These are phyloP conservation scores for Fusarium sp. DNA, from an alignment of 2,329 filamentous ascomycete genomes.

Conservation along the genomic window DNA sequence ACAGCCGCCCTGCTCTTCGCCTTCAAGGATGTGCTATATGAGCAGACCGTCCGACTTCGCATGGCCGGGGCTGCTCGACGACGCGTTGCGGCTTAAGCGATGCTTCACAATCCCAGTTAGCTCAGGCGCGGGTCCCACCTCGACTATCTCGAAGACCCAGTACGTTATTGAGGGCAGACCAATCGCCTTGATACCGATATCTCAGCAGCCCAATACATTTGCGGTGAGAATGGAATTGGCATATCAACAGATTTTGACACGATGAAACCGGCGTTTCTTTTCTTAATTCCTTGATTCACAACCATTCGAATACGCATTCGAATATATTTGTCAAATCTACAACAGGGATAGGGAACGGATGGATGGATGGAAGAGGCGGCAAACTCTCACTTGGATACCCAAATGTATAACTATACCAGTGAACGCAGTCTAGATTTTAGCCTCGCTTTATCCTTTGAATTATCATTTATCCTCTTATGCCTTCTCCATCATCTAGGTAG, in stretches of 20 bases:
- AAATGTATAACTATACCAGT: constrained; percentile 38
- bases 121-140: constrained; percentile 7
- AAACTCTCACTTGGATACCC: constrained; percentile 44
- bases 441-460: not conserved
- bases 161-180: not conserved
- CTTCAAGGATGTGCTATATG: constrained; percentile 97
- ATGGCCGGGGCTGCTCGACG: constrained; percentile 57
- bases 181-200: constrained; percentile 17
- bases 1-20: constrained; percentile 97
- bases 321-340: constrained; percentile 9
- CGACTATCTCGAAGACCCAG: constrained; percentile 15
- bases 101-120: not conserved
- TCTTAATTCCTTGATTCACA: constrained; percentile 11
- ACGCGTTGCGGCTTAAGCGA: constrained; percentile 49
- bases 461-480: constrained; percentile 12
- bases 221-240: constrained; percentile 26
- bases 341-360: constrained; percentile 11
- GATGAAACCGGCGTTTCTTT: constrained; percentile 31
- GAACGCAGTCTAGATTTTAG: constrained; percentile 30
- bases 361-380: constrained; percentile 16
- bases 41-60: constrained; percentile 78
- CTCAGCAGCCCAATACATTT: constrained; percentile 25
- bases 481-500: constrained; percentile 14
- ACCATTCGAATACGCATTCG: not conserved
- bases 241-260: constrained; percentile 17